Conservation (phyloP, 148 eudicot genomes). For the Rhododendron kiyosumense region DNA sequence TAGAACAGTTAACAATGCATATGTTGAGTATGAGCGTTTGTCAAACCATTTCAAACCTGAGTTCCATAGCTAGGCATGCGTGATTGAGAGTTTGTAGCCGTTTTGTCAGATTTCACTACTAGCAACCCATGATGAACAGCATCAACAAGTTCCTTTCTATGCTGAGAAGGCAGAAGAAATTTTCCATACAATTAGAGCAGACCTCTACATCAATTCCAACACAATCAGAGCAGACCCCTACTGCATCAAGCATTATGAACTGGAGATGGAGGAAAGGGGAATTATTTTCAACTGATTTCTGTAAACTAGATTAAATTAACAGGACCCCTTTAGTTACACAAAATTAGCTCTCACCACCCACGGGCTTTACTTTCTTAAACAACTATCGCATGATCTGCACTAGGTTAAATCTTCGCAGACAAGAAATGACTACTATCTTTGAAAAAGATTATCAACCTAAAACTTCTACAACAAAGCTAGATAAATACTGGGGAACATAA, state of each 20-base stretch:
- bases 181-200: background rate
- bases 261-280: background rate
- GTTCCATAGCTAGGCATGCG: constrained; percentile 96
- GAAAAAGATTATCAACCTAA: constrained; percentile 8
- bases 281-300: constrained; percentile 2
- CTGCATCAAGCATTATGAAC: background rate
- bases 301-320: background rate
- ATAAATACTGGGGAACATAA: background rate
- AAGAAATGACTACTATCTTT: background rate
- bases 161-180: constrained; percentile 39
- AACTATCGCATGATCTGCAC: background rate
- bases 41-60: constrained; percentile 46
- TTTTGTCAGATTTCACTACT: constrained; percentile 64
- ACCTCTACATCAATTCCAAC: background rate
- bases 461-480: background rate
- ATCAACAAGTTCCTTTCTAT: constrained; percentile 81
- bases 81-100: constrained; percentile 51
- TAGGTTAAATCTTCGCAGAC: background rate
- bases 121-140: constrained; percentile 69
- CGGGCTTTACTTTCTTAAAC: background rate
- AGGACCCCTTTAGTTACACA: background rate
- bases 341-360: background rate
- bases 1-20: background rate
- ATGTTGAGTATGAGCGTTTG: background rate
- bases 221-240: background rate